Evolutionary conservation across 2,329 filamentous ascomycete genomes (phyloP).

Genomic region (Arthrobotrys musiformis): DNA sequence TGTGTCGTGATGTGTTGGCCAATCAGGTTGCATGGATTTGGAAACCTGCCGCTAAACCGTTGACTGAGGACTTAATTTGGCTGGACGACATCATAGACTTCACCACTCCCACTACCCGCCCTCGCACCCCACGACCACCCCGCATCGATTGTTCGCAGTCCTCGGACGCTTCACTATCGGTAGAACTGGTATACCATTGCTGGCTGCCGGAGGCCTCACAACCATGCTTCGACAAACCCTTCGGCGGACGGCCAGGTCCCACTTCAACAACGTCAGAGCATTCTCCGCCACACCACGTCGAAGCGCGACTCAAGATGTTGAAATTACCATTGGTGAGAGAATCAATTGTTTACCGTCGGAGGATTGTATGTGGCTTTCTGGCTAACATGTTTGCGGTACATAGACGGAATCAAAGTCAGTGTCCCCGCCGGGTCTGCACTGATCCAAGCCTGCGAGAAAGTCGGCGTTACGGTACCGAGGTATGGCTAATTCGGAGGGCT

Average conservation of each 20-base stretch:
- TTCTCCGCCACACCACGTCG: constrained; percentile 53
- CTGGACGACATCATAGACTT: constrained; percentile 48
- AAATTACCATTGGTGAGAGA: constrained; percentile 36
- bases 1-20: constrained; percentile 47
- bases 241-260: constrained; percentile 47
- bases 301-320: constrained; percentile 49
- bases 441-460: constrained; percentile 99
- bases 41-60: constrained; percentile 46
- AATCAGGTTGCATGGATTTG: constrained; percentile 51
- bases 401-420: constrained; percentile 52
- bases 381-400: constrained; percentile 14
- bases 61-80: constrained; percentile 34
- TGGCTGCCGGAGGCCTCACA: constrained; percentile 44
- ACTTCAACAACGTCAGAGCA: constrained; percentile 30
- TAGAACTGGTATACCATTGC: constrained; percentile 27
- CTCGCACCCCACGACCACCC: constrained; percentile 34
- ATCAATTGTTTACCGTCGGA: neutral
- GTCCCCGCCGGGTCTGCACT: constrained; percentile 82
- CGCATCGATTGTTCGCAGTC: constrained; percentile 21
- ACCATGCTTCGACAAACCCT: constrained; percentile 55
- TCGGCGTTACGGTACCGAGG: constrained; percentile 87
- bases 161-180: constrained; percentile 28
- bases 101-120: constrained; percentile 16
- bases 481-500: constrained; percentile 61
- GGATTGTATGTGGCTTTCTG: neutral